Evolutionary conservation across 495 filamentous ascomycete genomes (phyloP), one percentile per base, ranked within the genome.

Genomic region (Stereocaulon alpinum): DNA sequence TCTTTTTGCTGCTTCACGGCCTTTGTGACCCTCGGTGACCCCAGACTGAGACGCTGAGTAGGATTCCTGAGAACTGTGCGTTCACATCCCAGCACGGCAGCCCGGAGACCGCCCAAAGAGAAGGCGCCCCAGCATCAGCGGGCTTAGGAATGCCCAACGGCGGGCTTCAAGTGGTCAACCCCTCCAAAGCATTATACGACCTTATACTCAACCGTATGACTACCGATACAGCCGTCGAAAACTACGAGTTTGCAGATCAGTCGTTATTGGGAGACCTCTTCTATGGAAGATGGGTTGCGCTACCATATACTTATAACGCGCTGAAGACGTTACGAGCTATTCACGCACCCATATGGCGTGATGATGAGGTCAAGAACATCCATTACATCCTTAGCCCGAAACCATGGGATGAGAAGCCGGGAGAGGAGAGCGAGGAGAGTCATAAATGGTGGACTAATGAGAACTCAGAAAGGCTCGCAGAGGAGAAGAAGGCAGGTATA

Each of bases 221-320:
- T 3, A 67, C 73, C 11, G 69, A 74, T 0, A 66, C 74, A 3
- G 69, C 71, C 1, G 73, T 70, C 6, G 68, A 64, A 41, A 66
- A 71, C 56, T 87, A 89, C 64, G 82, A 86, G 42, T 92, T 94
- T 61, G 77, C 87, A 1, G 89, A 94, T 61, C 89, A 94, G 70
- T 79, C 75, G 4, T 73, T 94, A 10, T 76, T 94, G 9, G 76
- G 77, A 1, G 83, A 87, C 62, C 61, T 85, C 0, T 92, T 87
- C 70, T 52, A 62, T 2, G 82, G 79, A 3, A 75, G 82, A 11
- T 94, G 88, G 89, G 82, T 86, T 7, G 70, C 83, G 9, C 69
- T 94, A 48, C 84, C 86, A 29, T 93, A 91, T 59, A 74, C 82
- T 27, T 93, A 92, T 70, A 94, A 94, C 70, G 89, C 86, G 47